A percentile compares a stretch with the other conserved stretches of the same genome.
Conservation (phyloP, 805 yeast genomes). For the Teunomyces gatunensis region DNA sequence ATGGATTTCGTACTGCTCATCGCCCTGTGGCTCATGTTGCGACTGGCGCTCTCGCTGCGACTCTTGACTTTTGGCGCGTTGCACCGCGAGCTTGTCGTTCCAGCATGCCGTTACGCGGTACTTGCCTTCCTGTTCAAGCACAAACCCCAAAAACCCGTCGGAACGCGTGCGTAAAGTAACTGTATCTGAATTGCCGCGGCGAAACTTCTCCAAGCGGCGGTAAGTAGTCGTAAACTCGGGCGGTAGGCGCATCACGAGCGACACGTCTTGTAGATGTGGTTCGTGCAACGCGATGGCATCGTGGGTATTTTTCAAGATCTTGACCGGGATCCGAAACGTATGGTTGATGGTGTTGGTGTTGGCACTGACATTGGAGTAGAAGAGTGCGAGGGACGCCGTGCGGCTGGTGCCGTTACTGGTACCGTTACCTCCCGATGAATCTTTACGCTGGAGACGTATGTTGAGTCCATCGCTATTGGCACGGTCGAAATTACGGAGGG, state of each 20-base stretch:
- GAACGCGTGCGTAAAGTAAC: slow-evolving; percentile 49
- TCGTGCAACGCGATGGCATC: slow-evolving; percentile 52
- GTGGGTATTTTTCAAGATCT: slow-evolving; percentile 53
- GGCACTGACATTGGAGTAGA: slow-evolving; percentile 48
- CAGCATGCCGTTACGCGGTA: slow-evolving; percentile 55
- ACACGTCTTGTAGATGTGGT: slow-evolving; percentile 58
- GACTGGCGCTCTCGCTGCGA: slow-evolving; percentile 4
- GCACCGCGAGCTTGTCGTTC: slow-evolving; percentile 53
- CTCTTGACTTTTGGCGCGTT: slow-evolving; percentile 22
- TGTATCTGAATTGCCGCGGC: slow-evolving; percentile 44
- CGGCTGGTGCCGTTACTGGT: slow-evolving; percentile 27
- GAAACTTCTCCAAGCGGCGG: slow-evolving; percentile 65
- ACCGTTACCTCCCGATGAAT: slow-evolving; percentile 24
- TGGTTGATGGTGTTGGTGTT: slow-evolving; percentile 52
- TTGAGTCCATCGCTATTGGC: slow-evolving; percentile 50
- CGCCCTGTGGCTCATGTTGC: background rate
- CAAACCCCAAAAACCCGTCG: slow-evolving; percentile 51
- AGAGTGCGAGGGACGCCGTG: slow-evolving; percentile 53
- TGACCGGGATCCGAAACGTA: slow-evolving; percentile 69
- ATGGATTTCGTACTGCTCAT: slow-evolving; percentile 35
- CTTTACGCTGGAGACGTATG: slow-evolving; percentile 50
- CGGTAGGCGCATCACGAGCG: slow-evolving; percentile 53
- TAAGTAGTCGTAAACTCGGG: slow-evolving; percentile 51
- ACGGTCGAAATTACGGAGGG: slow-evolving; percentile 54
- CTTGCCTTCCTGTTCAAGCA: slow-evolving; percentile 53